phyloP scores from a whole-genome alignment of 176 grass and related monocot species.

The Juncus effusus region DNA sequence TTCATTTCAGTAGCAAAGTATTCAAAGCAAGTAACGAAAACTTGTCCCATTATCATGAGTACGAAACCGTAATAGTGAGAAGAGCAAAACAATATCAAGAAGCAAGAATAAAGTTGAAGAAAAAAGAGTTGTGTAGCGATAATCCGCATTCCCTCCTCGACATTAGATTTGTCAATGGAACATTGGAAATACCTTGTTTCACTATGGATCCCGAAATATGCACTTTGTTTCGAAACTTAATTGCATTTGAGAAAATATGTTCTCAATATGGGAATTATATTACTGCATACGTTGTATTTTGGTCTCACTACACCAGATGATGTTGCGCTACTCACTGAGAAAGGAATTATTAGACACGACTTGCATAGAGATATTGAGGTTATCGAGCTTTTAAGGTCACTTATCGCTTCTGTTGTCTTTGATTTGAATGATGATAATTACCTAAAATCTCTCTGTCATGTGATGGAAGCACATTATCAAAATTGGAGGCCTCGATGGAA shows the following conservation, averaged over 20 bases:
- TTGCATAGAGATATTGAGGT: conserved; percentile 19
- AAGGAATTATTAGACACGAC: conserved; percentile 10
- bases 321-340: conserved; percentile 12
- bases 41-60: background rate
- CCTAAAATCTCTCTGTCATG: too few relatives aligned
- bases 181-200: conserved; percentile 24
- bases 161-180: conserved; percentile 18
- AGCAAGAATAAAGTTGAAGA: conserved; percentile 8
- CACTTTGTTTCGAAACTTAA: conserved; percentile 24
- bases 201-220: conserved; percentile 18
- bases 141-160: conserved; percentile 24
- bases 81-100: conserved; percentile 23
- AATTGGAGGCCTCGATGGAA: conserved; percentile 16
- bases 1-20: too few relatives aligned
- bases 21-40: background rate
- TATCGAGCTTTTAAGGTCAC: conserved; percentile 11
- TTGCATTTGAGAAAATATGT: conserved; percentile 20
- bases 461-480: conserved; percentile 11
- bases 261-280: conserved; percentile 25
- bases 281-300: conserved; percentile 25
- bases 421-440: background rate
- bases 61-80: background rate
- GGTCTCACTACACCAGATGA: background rate
- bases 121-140: background rate
- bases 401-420: conserved; percentile 8